These are phyloP conservation scores for Piedraia hortae DNA, from an alignment of 2,329 filamentous ascomycete species.

Conservation along the genomic window DNA sequence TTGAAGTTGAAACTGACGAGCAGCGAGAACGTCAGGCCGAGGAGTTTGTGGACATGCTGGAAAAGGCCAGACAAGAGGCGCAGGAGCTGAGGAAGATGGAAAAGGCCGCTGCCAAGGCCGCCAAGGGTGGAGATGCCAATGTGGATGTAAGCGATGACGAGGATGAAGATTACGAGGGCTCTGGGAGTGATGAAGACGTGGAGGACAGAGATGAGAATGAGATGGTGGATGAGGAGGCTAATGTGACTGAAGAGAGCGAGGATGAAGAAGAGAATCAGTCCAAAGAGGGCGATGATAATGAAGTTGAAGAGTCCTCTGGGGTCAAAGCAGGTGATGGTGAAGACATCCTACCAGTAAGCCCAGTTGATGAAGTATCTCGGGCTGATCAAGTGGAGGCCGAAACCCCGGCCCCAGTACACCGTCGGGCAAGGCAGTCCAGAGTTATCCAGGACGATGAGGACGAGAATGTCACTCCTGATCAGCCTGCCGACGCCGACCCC, in stretches of 20 bases:
- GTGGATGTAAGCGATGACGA: constrained; percentile 21
- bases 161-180: constrained; percentile 23
- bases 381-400: not conserved
- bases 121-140: constrained; percentile 23
- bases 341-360: not conserved
- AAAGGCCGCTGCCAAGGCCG: constrained; percentile 41
- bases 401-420: constrained; percentile 2
- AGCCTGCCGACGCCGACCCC: constrained; percentile 6
- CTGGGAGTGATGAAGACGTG: constrained; percentile 15
- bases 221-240: constrained; percentile 9
- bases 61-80: constrained; percentile 57
- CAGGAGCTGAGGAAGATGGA: constrained; percentile 54
- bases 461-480: constrained; percentile 4
- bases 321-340: not conserved
- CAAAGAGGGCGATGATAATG: constrained; percentile 1
- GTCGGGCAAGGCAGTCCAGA: constrained; percentile 9
- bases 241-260: constrained; percentile 13
- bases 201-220: constrained; percentile 12
- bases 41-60: constrained; percentile 65
- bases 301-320: not conserved
- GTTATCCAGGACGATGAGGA: constrained; percentile 13
- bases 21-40: constrained; percentile 61
- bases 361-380: constrained; percentile 1
- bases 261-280: constrained; percentile 4
- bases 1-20: constrained; percentile 59